phyloP scores from a whole-genome alignment of 1,284 basidiomycete species.

The Hypsizygus ulmarius region DNA sequence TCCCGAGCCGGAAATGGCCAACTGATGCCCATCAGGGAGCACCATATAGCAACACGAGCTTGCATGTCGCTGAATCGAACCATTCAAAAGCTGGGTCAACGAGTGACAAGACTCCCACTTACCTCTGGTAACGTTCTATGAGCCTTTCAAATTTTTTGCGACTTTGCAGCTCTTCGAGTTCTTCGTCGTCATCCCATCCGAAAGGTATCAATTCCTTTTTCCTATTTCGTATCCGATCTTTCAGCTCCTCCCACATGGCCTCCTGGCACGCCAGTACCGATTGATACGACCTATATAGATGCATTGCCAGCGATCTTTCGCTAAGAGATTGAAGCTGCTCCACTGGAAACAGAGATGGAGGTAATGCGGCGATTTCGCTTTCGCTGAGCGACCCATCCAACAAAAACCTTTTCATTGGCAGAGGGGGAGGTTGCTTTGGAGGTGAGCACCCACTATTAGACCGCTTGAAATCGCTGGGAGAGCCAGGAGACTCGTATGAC shows the following conservation, averaged over 20 bases:
- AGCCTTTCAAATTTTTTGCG: slow-evolving; percentile 63
- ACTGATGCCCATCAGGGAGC: slow-evolving; percentile 56
- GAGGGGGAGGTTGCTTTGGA: slow-evolving; percentile 13
- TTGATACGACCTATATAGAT: slow-evolving; percentile 63
- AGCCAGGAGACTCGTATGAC: slow-evolving; percentile 25
- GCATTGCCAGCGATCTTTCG: slow-evolving; percentile 67
- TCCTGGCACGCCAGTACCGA: slow-evolving; percentile 68
- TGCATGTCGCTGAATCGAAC: slow-evolving; percentile 59
- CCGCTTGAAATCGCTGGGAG: slow-evolving; percentile 13
- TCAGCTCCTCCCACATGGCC: slow-evolving; percentile 79
- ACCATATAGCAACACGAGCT: slow-evolving; percentile 64
- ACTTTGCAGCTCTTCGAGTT: slow-evolving; percentile 52
- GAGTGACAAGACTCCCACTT: slow-evolving; percentile 23
- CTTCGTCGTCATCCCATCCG: slow-evolving; percentile 69
- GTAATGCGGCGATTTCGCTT: slow-evolving; percentile 35
- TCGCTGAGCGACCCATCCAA: slow-evolving; percentile 35
- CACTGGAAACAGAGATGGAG: slow-evolving; percentile 42
- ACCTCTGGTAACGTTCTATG: slow-evolving; percentile 61
- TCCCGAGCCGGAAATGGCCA: slow-evolving; percentile 62
- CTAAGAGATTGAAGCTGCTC: slow-evolving; percentile 46
- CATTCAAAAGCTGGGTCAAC: slow-evolving; percentile 1
- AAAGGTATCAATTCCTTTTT: slow-evolving; percentile 48
- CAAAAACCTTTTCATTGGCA: slow-evolving; percentile 31
- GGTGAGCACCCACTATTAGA: slow-evolving; percentile 1
- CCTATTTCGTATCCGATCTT: slow-evolving; percentile 54